Conservation (phyloP, 768 basidiomycete genomes). For the Suillus subalutaceus region DNA sequence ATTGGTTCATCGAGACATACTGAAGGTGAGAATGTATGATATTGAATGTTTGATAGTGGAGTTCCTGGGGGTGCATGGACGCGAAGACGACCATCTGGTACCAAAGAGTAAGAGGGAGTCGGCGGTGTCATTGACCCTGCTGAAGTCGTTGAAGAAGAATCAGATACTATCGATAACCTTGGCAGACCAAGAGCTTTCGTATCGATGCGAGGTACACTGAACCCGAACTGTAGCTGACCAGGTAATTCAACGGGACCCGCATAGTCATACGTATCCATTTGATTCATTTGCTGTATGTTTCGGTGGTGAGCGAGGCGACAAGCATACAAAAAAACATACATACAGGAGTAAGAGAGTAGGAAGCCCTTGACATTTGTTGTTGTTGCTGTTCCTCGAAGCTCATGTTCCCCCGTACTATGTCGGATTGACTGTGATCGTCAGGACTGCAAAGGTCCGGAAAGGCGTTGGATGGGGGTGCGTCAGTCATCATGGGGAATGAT, state of each 20-base stretch:
- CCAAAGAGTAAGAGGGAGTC: not conserved
- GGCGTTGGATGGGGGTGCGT: not conserved
- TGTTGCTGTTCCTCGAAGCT: not conserved
- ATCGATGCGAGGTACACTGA: not conserved
- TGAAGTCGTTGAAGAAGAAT: slow-evolving; percentile 7
- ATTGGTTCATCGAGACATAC: not conserved
- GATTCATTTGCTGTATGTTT: not conserved
- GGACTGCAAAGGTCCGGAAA: not conserved
- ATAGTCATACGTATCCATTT: not conserved
- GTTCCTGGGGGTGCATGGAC: not conserved
- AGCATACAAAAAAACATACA: not conserved
- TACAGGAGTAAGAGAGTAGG: not conserved
- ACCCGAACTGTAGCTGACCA: not conserved
- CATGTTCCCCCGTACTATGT: not conserved
- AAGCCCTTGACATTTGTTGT: not conserved
- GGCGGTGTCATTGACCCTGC: not conserved
- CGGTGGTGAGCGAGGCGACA: not conserved
- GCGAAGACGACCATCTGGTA: not conserved
- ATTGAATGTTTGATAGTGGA: not conserved
- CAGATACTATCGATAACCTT: not conserved
- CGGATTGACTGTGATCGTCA: not conserved
- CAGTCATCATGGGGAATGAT: not conserved
- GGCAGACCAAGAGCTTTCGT: not conserved
- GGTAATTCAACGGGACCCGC: not conserved
- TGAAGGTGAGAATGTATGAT: not conserved